Base-by-base conservation (phyloP, 2,329 filamentous ascomycete genomes). In the Fonsecaea erecta region DNA sequence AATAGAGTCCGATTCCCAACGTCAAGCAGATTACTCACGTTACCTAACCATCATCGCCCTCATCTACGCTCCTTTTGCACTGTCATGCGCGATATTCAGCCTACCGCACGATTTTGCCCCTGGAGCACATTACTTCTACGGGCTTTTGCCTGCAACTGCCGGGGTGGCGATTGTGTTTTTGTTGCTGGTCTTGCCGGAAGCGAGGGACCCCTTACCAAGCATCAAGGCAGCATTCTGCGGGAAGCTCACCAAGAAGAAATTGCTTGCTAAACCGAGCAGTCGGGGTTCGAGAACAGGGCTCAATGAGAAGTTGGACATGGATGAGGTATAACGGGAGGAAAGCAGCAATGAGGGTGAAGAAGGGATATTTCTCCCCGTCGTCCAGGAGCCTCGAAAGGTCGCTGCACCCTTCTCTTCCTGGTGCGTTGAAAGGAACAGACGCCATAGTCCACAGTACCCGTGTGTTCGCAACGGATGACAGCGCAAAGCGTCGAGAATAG, bases 41-140 rank as follows among this genome's bases (percentile, higher is more conserved):
- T 67, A 67, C 46, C 53, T 70, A 54, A 66, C 64, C 26, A 68
- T 70, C 56, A 66, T 68, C 14, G 66, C 64, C 7, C 53, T 70
- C 30, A 66, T 70, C 21, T 70, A 70, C 46, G 66, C 56, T 0
- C 68, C 68, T 3, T 68, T 70, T 46, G 64, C 62, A 7, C 60
- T 70, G 2, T 66, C 68, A 11, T 70, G 66, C 59, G 64, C 65
- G 43, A 68, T 70, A 14, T 70, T 70, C 57, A 63, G 52, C 52
- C 24, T 70, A 37, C 68, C 68, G 14, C 60, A 64, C 54, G 64
- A 70, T 40, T 68, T 70, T 34, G 66, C 66, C 2, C 68, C 68
- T 12, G 66, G 58, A 2, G 65, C 65, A 30, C 68, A 70, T 34
- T 68, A 70, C 35, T 54, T 70, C 14, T 68, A 68, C 60, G 64